Evolutionary conservation across 306 rosid species (phyloP).

Genomic region (Fragaria nilgerrensis): DNA sequence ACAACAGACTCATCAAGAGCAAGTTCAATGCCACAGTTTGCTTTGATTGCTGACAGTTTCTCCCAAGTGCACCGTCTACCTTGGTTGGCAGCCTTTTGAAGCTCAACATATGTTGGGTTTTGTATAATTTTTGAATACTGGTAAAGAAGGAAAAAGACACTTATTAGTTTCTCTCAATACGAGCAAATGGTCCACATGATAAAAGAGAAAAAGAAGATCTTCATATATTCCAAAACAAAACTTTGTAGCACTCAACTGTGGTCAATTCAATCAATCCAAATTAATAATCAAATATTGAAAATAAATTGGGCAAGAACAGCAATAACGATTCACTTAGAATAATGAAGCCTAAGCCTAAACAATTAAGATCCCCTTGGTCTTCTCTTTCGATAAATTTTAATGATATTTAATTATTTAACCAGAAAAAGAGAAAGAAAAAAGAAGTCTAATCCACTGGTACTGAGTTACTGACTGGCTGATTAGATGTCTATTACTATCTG

Average conservation of each 20-base stretch:
- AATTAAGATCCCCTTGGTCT: background rate
- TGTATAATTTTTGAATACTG: slow-evolving; percentile 91
- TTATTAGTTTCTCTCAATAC: slow-evolving; percentile 20
- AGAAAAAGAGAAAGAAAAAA: background rate
- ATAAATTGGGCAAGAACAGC: background rate
- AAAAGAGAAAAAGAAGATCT: background rate
- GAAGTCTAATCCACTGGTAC: background rate
- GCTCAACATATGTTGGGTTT: slow-evolving; percentile 82
- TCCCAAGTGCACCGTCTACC: slow-evolving; percentile 99
- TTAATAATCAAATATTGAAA: background rate
- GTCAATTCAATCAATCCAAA: background rate
- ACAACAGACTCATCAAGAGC: slow-evolving; percentile 88
- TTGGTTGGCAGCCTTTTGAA: slow-evolving; percentile 96
- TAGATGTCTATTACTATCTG: background rate
- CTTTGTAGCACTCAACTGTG: background rate
- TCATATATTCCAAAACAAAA: background rate
- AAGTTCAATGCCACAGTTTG: slow-evolving; percentile 92
- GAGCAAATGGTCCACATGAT: background rate
- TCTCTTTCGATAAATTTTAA: background rate
- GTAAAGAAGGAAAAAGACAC: background rate
- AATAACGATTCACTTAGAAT: background rate
- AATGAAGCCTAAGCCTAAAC: background rate
- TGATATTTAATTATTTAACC: background rate
- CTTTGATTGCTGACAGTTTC: slow-evolving; percentile 94
- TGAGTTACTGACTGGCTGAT: slow-evolving; percentile 4